phyloP scores from a whole-genome alignment of 345 rosid genomes.

The Nasturtium officinale region DNA sequence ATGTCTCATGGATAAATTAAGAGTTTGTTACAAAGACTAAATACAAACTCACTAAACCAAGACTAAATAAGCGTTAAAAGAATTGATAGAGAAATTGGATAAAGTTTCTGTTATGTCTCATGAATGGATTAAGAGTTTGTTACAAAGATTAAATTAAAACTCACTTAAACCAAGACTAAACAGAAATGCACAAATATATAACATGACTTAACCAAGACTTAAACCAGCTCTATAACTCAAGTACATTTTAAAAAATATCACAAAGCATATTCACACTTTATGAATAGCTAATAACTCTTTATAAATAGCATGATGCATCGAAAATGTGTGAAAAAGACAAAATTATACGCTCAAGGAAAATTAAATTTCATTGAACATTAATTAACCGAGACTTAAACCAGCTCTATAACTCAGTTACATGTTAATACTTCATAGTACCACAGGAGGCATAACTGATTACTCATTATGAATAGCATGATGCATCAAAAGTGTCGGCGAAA shows the following conservation, averaged over 20 bases:
- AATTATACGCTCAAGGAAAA: too few relatives aligned
- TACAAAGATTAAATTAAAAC: background rate
- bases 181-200: background rate
- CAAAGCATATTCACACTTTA: too few relatives aligned
- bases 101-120: background rate
- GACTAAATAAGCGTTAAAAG: background rate
- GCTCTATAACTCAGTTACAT: too few relatives aligned
- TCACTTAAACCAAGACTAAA: background rate
- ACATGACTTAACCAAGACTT: background rate
- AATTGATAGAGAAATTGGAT: background rate
- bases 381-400: too few relatives aligned
- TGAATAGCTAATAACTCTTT: too few relatives aligned
- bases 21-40: background rate
- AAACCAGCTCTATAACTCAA: conserved; percentile 1
- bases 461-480: too few relatives aligned
- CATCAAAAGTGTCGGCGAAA: too few relatives aligned
- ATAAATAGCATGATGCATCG: too few relatives aligned
- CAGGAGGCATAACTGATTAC: too few relatives aligned
- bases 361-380: too few relatives aligned
- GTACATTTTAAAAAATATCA: background rate
- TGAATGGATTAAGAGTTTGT: background rate
- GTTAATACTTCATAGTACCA: too few relatives aligned
- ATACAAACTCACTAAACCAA: background rate
- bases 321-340: too few relatives aligned
- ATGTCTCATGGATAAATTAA: background rate